Conservation (phyloP, 495 filamentous ascomycete genomes). For the Podospora pseudocomata region DNA sequence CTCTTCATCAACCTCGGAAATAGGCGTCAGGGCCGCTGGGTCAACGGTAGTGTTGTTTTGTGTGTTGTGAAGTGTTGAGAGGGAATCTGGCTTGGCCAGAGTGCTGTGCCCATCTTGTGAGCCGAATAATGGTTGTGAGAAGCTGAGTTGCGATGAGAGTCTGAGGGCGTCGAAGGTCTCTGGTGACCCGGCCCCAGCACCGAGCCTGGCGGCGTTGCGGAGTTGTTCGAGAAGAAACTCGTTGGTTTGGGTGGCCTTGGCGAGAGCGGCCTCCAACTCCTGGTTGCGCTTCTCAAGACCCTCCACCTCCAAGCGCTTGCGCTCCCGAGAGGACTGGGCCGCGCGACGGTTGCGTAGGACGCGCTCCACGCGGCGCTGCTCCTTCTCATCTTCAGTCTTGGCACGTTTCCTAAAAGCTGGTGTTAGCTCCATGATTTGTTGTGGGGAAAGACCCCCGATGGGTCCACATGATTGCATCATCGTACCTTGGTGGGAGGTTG, state of each 20-base stretch:
- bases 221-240: constrained; percentile 62
- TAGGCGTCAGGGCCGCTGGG: constrained; percentile 47
- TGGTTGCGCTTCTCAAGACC: constrained; percentile 74
- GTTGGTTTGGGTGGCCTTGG: constrained; percentile 63
- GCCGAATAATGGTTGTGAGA: constrained; percentile 51
- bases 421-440: constrained; percentile 18
- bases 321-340: constrained; percentile 91
- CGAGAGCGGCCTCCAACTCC: constrained; percentile 62
- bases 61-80: background rate
- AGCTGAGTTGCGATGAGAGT: constrained; percentile 43
- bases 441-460: background rate
- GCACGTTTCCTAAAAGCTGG: constrained; percentile 72
- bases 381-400: constrained; percentile 98
- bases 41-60: constrained; percentile 21
- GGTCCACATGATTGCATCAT: constrained; percentile 23
- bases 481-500: constrained; percentile 87
- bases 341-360: constrained; percentile 94
- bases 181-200: constrained; percentile 28
- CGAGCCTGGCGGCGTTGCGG: constrained; percentile 46
- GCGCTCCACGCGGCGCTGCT: constrained; percentile 94
- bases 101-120: constrained; percentile 34
- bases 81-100: background rate
- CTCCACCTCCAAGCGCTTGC: constrained; percentile 92
- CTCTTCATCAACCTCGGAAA: constrained; percentile 37
- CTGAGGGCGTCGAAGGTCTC: constrained; percentile 34